Base-by-base conservation (phyloP, 805 yeast genomes). In the Spathaspora gorwiae region DNA sequence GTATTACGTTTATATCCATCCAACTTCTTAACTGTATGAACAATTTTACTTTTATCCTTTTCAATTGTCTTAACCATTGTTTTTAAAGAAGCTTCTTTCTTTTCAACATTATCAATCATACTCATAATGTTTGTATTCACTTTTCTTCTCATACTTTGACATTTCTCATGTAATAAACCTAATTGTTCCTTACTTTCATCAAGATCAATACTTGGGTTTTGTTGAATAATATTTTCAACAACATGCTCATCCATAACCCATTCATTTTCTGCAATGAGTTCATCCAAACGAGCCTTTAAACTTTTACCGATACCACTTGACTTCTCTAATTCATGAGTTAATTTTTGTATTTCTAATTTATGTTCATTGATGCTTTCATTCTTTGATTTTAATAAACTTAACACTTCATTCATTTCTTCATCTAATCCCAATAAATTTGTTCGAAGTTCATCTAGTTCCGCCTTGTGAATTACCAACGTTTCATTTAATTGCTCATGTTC, bases 101-200 rank as follows among this genome's bases (percentile, higher is more conserved):
- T 89, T 60, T 90, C 96, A 26, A 88, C 95, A 53, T 82, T 88
- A 56, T 90, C 97, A 50, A 89, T 87, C 86, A 86, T 87, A 55
- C 83, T 83, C 95, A 87, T 87, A 50, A 89, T 88, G 57, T 90
- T 86, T 2, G 84, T 75, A 55, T 90, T 89, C 13, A 90, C 95
- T 51, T 83, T 87, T 45, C 89, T 76, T 65, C 79, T 84, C 86
- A 92, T 80, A 5, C 78, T 79, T 44, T 79, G 75, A 56, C 81
- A 80, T 49, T 81, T 75, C 30, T 77, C 84, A 14, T 75, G 68
- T 51, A 88, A 73, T 39, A 76, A 73, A 10, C 65, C 65, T 35
- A 82, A 76, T 50, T 83, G 78, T 19, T 74, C 77, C 50, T 80
- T 78, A 36, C 37, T 40, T 48, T 83, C 83, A 7, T 74, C 79